Evolutionary conservation across 805 yeast species (phyloP), one percentile per base, ranked within the genome.

Genomic region (Saturnispora quitensis): DNA sequence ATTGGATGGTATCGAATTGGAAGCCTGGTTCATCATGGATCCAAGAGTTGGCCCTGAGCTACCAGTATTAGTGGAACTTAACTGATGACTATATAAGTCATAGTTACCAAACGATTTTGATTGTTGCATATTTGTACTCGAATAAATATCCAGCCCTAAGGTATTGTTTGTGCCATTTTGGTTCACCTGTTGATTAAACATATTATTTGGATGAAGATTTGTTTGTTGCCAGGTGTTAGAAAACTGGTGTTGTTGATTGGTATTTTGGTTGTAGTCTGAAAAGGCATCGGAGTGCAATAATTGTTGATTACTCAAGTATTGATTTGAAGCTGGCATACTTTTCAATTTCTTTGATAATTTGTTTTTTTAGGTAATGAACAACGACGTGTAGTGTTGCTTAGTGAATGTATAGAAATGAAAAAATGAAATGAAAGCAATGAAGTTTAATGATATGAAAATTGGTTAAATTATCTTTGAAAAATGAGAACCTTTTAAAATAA

Each of bases 51-150:
- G 47, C 7, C 36, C 36, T 15, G 50, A 45, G 15, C 46, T 45
- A n/a, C 53, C 53, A 9, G 53, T 45, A 22, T 50, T 50, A n/a
- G 52, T 27, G 5, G 49, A 45, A 18, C 46, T 50, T 5, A 50
- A 28, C 12, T 22, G 44, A 43, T 31, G 17, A 17, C 40, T 31
- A 28, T 43, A 36, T 17, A 47, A 31, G 22, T 51, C 51, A 25
- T 42, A 44, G 13, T 18, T 35, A 7, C 45, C 42, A 34, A 50
- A 50, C 18, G 58, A 55, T 20, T 35, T 47, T 24, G 53, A 43
- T 8, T 43, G 48, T 31, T 51, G 51, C 51, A 51, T 51, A 17
- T 50, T 12, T 3, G 49, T 25, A 15, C 35, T 25, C 4, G 49
- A 47, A n/a, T 47, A 47, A 28, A 36, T 49, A 44, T 20, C 47